Evolutionary conservation across 2,329 filamentous ascomycete genomes (phyloP), one percentile per base, ranked within the genome.

Genomic region (Ceratocystiopsis brevicomis): DNA sequence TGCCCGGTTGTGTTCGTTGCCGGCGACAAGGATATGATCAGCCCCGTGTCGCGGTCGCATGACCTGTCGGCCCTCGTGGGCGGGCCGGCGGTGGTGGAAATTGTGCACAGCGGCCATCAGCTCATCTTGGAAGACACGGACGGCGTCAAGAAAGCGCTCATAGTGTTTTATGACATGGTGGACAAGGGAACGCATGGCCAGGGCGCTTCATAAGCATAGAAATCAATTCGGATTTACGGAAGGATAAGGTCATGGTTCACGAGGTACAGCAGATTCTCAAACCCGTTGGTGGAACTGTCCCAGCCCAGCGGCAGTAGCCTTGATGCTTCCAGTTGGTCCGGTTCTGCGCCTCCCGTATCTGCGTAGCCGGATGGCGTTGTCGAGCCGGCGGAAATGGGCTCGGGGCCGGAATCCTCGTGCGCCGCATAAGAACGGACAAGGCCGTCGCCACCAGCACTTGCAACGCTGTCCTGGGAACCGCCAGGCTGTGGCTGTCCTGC

Each of bases 21-120:
- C 1, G 56, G 57, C 3, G 54, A 57, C 39, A 48, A 53, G 41
- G 56, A 59, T 43, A 45, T 49, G 10, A 58, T 60, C 19, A 55
- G 53, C 25, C 53, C 56, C 4, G 37, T 52, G 4, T 50, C 53
- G 37, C 44, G 53, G 41, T 53, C 53, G 1, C 48, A 51, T 33
- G 54, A 54, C 12, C 41, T 59, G 38, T 52, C 49, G 12, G 47
- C 39, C 14, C 45, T 58, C 40, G 45, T 59, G 15, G 53, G 53
- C 13, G 54, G 53, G 1, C 35, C 13, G 44, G 44, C 4, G 16
- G 66, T 66, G 25, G 44, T 51, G 8, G 33, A 42, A 19, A 30
- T 46, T 6, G 49, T 49, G 16, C 39, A 37, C 14, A 45, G 44
- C 12, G 49, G 49, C 5, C 49, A 51, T 39, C 49, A 49, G 40